Base-by-base conservation (phyloP, 495 filamentous ascomycete genomes). In the Xylaria cubensis region DNA sequence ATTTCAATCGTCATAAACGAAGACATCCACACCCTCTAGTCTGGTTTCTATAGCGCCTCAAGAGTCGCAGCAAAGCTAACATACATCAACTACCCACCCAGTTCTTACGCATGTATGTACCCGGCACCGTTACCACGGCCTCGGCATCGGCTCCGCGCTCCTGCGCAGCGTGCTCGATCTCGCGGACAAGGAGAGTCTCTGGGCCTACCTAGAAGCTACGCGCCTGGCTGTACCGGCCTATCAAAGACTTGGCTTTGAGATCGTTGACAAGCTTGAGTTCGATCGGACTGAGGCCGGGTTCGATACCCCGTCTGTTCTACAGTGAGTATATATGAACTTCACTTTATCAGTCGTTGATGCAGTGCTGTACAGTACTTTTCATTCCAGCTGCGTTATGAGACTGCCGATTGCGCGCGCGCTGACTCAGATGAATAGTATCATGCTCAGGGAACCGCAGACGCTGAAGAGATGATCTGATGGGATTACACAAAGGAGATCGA, bases 151-250 rank as follows among this genome's bases (percentile, higher is more conserved):
- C 44, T 74, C 79, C 17, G 48, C 76, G 36, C 74, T 87, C 6
- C 77, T 80, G 8, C n/a, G 76, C 10, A 72, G 67, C 46, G 80
- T 86, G 6, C 78, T 85, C 34, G 76, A 71, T 4, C 53, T 79
- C 55, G 83, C 84, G 0, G 77, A 79, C 15, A 72, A 65, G 34
- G 82, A 84, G 8, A 69, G 72, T 8, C 44, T 86, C 51, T 73
- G 81, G 0, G 75, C 84, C 12, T 85, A 86, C 65, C 75, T 87
- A 6, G 84, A 87, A 55, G 83, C 80, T 21, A 81, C 84, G 39
- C 74, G 78, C n/a, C 44, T 79, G 1, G 84, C 84, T 0, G 78
- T 80, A 5, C 65, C 77, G 10, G 73, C 86, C 72, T 87, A 87
- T 69, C 75, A 77, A 41, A 78, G 74, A 65, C 66, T 82, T 3